Evolutionary conservation across 2,329 filamentous ascomycete species (phyloP), one percentile per base, ranked within the genome.

Genomic region (Hawksworthiomyces lignivorus): DNA sequence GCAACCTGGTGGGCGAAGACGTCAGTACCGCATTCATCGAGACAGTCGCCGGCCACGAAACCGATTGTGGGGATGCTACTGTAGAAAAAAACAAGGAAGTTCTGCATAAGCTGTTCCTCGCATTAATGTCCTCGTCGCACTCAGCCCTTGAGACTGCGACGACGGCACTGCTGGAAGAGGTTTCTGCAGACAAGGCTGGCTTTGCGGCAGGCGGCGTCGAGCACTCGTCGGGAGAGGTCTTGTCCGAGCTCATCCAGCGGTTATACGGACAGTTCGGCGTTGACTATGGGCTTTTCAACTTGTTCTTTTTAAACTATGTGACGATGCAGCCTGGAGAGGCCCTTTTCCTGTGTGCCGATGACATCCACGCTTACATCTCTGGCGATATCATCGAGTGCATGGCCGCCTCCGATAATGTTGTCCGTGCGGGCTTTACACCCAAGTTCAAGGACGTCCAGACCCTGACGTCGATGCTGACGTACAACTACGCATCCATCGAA

Each of bases 301-400:
- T 94, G 40, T 97, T 98, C 71, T 94, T 97, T 73, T 79, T 97
- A 57, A 98, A 98, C 70, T 94, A 87, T 56, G 86, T 98, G 57
- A 84, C 82, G 52, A 77, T 98, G 12, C 69, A 84, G 37, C 79
- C 89, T 1, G 92, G 92, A 39, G 90, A 98, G 65, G 92, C 90
- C 8, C 84, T 98, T 70, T 98, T 97, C 67, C 73, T 98, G 27
- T 87, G 87, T 55, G 92, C 92, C 7, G 90, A 98, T 57, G 92
- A 97, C 57, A 97, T 97, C 54, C 92, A 98, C 61, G 92, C 92
- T 36, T 98, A 98, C 62, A 67, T 94, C 32, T 87, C 82, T 3
- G 87, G 87, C 46, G 90, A 98, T 57, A 95, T 98, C 53, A 88
- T 98, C 60, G 92, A 98, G 65, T 98, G 92, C 70, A 98, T 98